Percentiles rank a stretch among this genome's conserved stretches.
Conservation (phyloP, 192 early-diverging fungal genomes). For the Cladochytrium replicatum region DNA sequence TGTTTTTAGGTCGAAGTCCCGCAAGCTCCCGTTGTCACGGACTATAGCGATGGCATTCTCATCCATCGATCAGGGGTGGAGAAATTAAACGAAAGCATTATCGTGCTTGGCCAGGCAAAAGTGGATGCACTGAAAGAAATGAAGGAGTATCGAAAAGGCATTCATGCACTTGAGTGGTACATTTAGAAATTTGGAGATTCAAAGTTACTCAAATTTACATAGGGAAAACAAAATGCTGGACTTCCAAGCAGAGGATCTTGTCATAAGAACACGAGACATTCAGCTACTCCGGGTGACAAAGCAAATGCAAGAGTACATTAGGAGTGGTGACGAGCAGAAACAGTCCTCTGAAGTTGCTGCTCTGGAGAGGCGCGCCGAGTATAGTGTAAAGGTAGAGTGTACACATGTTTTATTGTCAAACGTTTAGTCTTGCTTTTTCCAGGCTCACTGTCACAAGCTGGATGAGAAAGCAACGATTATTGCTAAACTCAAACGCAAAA, state of each 20-base stretch:
- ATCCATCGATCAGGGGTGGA: constrained; percentile 43
- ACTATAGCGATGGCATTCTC: constrained; percentile 42
- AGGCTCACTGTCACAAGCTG: constrained; percentile 41
- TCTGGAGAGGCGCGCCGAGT: constrained; percentile 42
- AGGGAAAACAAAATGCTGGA: constrained; percentile 57
- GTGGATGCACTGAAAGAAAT: constrained; percentile 52
- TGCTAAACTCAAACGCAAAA: constrained; percentile 24
- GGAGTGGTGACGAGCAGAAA: constrained; percentile 44
- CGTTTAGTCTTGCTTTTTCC: too few species aligned
- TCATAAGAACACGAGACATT: constrained; percentile 43
- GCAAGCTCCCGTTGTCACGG: constrained; percentile 49
- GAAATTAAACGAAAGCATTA: constrained; percentile 39
- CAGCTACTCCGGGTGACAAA: constrained; percentile 53
- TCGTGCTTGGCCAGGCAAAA: constrained; percentile 37
- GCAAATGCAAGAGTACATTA: constrained; percentile 52
- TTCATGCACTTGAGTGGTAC: constrained; percentile 54
- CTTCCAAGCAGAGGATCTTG: constrained; percentile 51
- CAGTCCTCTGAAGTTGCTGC: constrained; percentile 39
- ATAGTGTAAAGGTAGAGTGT: constrained; percentile 28
- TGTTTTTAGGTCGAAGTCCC: constrained; percentile 42
- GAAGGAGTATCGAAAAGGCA: constrained; percentile 53
- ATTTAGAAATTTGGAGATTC: not conserved
- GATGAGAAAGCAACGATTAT: constrained; percentile 22
- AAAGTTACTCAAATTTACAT: constrained; percentile 4
- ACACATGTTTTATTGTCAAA: not conserved